phyloP scores from a whole-genome alignment of 768 basidiomycete species.

The Tephrocybe sp. region DNA sequence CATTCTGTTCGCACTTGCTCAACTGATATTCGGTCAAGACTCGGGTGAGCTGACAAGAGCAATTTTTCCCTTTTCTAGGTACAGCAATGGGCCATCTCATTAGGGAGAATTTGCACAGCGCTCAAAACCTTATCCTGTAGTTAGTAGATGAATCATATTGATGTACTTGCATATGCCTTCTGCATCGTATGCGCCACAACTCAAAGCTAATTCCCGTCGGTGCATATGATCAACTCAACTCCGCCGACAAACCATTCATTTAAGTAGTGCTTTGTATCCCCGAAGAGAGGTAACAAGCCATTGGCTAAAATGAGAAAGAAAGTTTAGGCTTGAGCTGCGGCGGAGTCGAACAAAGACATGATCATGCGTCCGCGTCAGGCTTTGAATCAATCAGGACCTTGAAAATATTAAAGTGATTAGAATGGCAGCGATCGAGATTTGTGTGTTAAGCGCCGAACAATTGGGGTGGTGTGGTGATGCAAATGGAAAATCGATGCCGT shows the following conservation, averaged over 20 bases:
- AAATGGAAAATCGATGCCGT: conserved; percentile 15
- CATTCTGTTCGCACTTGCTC: neutral
- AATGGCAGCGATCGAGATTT: conserved; percentile 39
- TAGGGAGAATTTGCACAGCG: no score
- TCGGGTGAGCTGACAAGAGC: neutral
- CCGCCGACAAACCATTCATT: conserved; percentile 20
- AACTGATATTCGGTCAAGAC: no score
- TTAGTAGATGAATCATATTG: neutral
- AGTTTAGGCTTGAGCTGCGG: no score
- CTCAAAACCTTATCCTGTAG: no score
- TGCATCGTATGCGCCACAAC: conserved; percentile 17
- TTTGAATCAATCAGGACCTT: conserved; percentile 19
- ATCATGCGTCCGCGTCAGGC: neutral
- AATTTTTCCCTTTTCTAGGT: neutral
- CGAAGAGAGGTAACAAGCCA: no score
- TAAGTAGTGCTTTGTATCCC: conserved; percentile 1
- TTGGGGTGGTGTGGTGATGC: conserved; percentile 9
- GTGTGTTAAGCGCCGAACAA: conserved; percentile 12
- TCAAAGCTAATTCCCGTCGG: conserved; percentile 17
- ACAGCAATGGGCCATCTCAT: no score
- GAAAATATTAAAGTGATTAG: conserved; percentile 55
- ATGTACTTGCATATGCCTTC: neutral
- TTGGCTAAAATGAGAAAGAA: no score
- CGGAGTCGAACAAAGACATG: neutral
- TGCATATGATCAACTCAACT: conserved; percentile 15